Conservation (phyloP, 1,139 yeast genomes). For the Candida glucosophila region DNA sequence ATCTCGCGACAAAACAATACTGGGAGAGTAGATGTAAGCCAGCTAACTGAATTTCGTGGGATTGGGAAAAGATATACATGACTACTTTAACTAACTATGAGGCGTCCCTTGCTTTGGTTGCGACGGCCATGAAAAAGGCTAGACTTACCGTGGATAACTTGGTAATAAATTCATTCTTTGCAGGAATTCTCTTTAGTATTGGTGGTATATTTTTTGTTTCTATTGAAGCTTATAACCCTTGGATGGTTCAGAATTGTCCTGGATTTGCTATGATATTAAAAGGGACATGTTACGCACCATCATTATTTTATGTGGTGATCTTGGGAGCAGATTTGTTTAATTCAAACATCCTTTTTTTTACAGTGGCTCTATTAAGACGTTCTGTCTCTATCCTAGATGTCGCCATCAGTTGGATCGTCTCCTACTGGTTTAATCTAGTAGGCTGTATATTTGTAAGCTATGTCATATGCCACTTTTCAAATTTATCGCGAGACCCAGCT, state of each 20-base stretch:
- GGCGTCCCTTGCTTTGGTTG: conserved; percentile 74
- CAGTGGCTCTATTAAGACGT: conserved; percentile 58
- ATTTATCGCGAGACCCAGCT: conserved; percentile 27
- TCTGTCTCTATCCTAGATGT: conserved; percentile 61
- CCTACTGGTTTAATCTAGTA: conserved; percentile 58
- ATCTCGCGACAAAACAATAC: no score
- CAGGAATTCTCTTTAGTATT: conserved; percentile 59
- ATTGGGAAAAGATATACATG: no score
- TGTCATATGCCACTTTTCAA: conserved; percentile 49
- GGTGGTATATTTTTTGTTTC: conserved; percentile 68
- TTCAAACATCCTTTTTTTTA: conserved; percentile 61
- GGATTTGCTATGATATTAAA: conserved; percentile 48
- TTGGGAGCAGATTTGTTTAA: conserved; percentile 71
- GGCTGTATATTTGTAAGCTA: conserved; percentile 60
- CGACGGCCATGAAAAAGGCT: conserved; percentile 75
- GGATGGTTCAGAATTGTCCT: conserved; percentile 31
- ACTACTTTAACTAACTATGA: conserved; percentile 70
- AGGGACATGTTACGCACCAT: conserved; percentile 57
- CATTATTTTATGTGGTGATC: conserved; percentile 62
- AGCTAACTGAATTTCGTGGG: no score
- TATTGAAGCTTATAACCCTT: conserved; percentile 44
- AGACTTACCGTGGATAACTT: conserved; percentile 52
- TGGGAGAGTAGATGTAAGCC: no score
- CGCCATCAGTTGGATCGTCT: conserved; percentile 57
- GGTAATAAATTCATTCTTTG: conserved; percentile 54